A percentile compares a stretch with the other conserved stretches of the same genome.
These are phyloP conservation scores for Ramalina peruviana DNA, from an alignment of 495 filamentous ascomycete genomes.

Conservation along the genomic window DNA sequence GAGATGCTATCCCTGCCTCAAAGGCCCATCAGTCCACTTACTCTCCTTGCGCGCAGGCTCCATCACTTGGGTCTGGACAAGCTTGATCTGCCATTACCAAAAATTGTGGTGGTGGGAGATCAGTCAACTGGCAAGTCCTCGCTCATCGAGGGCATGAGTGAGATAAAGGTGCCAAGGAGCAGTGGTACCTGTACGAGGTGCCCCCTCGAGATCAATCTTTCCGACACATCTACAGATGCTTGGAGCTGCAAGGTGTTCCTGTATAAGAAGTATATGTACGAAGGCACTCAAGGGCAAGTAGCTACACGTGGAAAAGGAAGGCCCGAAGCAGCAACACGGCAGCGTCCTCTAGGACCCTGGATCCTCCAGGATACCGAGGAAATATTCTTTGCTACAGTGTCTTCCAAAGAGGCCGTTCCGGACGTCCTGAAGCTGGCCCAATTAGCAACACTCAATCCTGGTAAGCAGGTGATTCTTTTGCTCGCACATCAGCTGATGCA, in stretches of 20 bases:
- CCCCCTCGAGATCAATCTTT: conserved; percentile 63
- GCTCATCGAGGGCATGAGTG: conserved; percentile 65
- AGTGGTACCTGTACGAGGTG: conserved; percentile 63
- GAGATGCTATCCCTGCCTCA: no score
- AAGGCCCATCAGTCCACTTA: no score
- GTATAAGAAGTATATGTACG: conserved; percentile 39
- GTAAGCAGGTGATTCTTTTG: no score
- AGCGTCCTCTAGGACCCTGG: conserved; percentile 33
- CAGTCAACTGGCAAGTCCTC: conserved; percentile 72
- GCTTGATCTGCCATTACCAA: conserved; percentile 49
- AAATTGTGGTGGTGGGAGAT: conserved; percentile 67
- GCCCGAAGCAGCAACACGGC: conserved; percentile 14
- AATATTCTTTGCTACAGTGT: conserved; percentile 28
- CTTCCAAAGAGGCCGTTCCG: conserved; percentile 36
- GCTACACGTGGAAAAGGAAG: conserved; percentile 3
- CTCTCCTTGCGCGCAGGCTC: conserved; percentile 2
- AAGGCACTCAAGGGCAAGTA: conserved; percentile 18
- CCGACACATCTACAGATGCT: conserved; percentile 27
- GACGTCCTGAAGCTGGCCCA: conserved; percentile 54
- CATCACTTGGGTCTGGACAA: conserved; percentile 36
- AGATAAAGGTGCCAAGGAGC: conserved; percentile 58
- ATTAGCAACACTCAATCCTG: conserved; percentile 53
- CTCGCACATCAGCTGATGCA: no score
- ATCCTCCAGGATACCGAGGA: conserved; percentile 22
- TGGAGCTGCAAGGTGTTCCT: conserved; percentile 55